Percentiles rank a stretch among this genome's conserved stretches.
phyloP scores from a whole-genome alignment of 352 stramenopile species.

The Globisporangium perplexum region DNA sequence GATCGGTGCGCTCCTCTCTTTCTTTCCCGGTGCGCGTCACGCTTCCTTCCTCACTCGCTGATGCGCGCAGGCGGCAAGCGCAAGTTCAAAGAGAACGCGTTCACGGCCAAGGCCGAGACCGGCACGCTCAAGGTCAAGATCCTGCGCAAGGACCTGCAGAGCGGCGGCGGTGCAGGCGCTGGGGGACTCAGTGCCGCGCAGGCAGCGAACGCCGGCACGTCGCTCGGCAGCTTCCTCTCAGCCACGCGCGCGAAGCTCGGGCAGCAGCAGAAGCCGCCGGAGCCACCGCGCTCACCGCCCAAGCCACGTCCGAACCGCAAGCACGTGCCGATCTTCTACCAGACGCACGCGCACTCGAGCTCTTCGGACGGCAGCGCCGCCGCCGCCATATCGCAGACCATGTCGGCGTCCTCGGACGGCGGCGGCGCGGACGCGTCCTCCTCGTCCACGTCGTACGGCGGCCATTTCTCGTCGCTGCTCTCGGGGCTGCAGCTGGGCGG shows the following conservation, averaged over 20 bases:
- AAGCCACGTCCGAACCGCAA: conserved; percentile 78
- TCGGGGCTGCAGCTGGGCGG: conserved; percentile 25
- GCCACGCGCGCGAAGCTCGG: conserved; percentile 2
- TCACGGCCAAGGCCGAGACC: conserved; percentile 70
- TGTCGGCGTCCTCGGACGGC: conserved; percentile 25
- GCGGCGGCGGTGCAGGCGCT: not conserved
- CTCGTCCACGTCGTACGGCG: conserved; percentile 15
- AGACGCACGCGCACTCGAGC: conserved; percentile 22
- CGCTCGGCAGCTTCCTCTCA: conserved; percentile 8
- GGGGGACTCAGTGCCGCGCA: not conserved
- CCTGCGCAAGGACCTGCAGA: conserved; percentile 37
- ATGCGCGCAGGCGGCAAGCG: conserved; percentile 37
- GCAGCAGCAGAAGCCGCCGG: conserved; percentile 1
- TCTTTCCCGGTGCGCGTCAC: not conserved
- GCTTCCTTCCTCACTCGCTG: not conserved
- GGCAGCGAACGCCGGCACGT: not conserved
- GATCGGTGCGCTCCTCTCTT: conserved; percentile 13
- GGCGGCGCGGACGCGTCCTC: conserved; percentile 15
- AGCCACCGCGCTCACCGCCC: conserved; percentile 35
- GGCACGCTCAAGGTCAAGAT: conserved; percentile 81
- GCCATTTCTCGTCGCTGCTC: conserved; percentile 21
- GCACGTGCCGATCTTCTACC: conserved; percentile 81
- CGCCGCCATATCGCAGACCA: conserved; percentile 17
- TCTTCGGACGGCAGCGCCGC: conserved; percentile 29
- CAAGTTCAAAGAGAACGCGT: conserved; percentile 70